Evolutionary conservation across 148 eudicot genomes (phyloP).

Genomic region (Rhododendron ovatum): DNA sequence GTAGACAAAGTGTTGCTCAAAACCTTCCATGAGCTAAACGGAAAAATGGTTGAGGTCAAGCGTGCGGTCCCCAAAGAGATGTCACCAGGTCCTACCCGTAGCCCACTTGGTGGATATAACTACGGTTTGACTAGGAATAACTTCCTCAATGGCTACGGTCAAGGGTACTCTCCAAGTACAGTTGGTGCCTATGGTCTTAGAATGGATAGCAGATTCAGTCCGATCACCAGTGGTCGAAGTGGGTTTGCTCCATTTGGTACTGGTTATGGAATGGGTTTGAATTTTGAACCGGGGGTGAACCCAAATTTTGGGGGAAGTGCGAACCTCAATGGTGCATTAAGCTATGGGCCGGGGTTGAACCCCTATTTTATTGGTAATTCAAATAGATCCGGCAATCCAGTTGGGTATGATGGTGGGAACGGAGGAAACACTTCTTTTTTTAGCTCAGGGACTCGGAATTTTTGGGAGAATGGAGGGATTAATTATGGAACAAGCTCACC

Average conservation of each 20-base stretch:
- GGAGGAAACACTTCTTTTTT: slow-evolving; percentile 27
- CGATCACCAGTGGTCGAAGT: slow-evolving; percentile 41
- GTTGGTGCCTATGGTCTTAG: slow-evolving; percentile 60
- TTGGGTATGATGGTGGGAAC: slow-evolving; percentile 22
- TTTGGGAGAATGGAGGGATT: slow-evolving; percentile 29
- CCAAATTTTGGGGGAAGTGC: slow-evolving; percentile 42
- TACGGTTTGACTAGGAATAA: slow-evolving; percentile 20
- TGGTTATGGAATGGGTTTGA: slow-evolving; percentile 46
- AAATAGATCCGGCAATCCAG: slow-evolving; percentile 27
- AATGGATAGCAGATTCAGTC: slow-evolving; percentile 56
- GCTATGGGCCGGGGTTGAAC: slow-evolving; percentile 30
- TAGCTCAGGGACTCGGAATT: slow-evolving; percentile 23
- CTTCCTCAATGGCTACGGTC: slow-evolving; percentile 28
- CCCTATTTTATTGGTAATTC: slow-evolving; percentile 29
- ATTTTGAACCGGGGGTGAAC: slow-evolving; percentile 44
- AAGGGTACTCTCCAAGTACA: slow-evolving; percentile 46
- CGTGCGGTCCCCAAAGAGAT: slow-evolving; percentile 34
- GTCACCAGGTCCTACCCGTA: slow-evolving; percentile 31
- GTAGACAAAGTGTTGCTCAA: slow-evolving; percentile 29
- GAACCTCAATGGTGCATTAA: slow-evolving; percentile 18
- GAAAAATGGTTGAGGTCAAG: slow-evolving; percentile 36
- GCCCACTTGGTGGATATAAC: slow-evolving; percentile 26
- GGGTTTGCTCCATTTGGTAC: slow-evolving; percentile 48
- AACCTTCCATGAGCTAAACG: slow-evolving; percentile 36
- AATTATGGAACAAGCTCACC: slow-evolving; percentile 19